Base-by-base conservation (phyloP, 805 yeast species). In the Saccharomyces mikatae region DNA sequence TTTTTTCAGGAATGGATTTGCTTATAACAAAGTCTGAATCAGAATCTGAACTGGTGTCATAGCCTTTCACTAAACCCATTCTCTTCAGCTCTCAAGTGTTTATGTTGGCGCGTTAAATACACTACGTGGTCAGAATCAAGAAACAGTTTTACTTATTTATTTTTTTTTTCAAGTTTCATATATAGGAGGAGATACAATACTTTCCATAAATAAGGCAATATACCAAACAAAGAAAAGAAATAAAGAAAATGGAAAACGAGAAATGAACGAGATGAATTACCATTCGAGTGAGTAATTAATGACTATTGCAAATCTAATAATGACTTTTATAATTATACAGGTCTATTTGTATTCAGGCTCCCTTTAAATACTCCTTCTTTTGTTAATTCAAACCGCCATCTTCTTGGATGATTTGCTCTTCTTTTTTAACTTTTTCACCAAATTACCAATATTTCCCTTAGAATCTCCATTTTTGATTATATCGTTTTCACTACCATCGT, bases 401-500 rank as follows among this genome's bases (percentile, higher is more conserved):
- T 36, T 36, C 44, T 11, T 36, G 13, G 44, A 36, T 36, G 44
- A 36, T 55, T 62, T 65, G 50, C 65, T 69, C 56, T 74, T 78
- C 49, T 71, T 71, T 62, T 80, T 82, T 53, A 82, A 70, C 64
- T 80, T 82, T 41, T 75, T 68, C 2, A 80, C 86, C 60, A 82
- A 71, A 17, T 58, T 56, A 13, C 61, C 52, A 48, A 65, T 64
- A 46, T 57, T 51, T 9, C 47, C 28, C 22, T 58, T 57, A 28
- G 47, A 21, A 31, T 53, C 57, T 27, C 56, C 58, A 8, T 46
- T 49, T 26, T 56, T 57, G 30, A 49, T 44, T 21, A 30, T 22
- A 13, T 53, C 48, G 6, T 56, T 54, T 13, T 54, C 52, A 4
- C 53, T 48, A 14, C 50, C 22, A 8, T 51, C 28, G 2, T 47